Evolutionary conservation across 768 basidiomycete species (phyloP), one percentile per base, ranked within the genome.

Genomic region (Lyophyllum decastes): DNA sequence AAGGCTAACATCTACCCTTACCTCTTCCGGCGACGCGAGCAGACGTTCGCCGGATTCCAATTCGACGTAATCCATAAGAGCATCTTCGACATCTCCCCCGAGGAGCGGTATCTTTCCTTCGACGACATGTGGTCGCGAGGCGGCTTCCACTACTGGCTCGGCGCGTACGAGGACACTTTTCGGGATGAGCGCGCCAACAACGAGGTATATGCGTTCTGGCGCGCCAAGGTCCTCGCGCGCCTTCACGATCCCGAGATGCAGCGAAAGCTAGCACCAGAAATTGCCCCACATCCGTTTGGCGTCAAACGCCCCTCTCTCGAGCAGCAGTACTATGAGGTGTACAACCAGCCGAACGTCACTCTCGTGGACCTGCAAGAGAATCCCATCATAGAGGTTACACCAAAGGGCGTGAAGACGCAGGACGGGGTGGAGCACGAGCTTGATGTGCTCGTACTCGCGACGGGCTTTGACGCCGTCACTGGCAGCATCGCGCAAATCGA

Each of bases 381-480:
- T 30, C 60, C 62, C 3, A 67, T 70, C 26, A n/a, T 45, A 1
- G 64, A 62, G 34, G 54, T 69, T 25, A 67, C 65, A 7, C 58
- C 49, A 2, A 61, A 59, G 24, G 69, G 68, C 0, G 58, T 69
- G 24, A 62, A 46, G 46, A 67, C 61, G 7, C 45, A 35, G 14
- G 68, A 68, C 49, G 63, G 66, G 12, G 45, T 49, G 6, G 60
- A 62, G 16, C 65, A 65, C 43, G 63, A 61, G 30, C 50, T 68
- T 3, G 68, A 68, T 47, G 59, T 64, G 8, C 52, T 70, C 4
- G 64, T 61, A 7, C 51, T 69, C 1, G 68, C 68, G 17, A 68
- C 68, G 0, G 68, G 69, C 33, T 69, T 67, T 48, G 66, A 70
- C 41, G 61, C 64, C 1, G 52, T 70, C 14, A 66, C 69, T 0